Base-by-base conservation (phyloP, 1,284 basidiomycete genomes). In the Boletus holoroseus region DNA sequence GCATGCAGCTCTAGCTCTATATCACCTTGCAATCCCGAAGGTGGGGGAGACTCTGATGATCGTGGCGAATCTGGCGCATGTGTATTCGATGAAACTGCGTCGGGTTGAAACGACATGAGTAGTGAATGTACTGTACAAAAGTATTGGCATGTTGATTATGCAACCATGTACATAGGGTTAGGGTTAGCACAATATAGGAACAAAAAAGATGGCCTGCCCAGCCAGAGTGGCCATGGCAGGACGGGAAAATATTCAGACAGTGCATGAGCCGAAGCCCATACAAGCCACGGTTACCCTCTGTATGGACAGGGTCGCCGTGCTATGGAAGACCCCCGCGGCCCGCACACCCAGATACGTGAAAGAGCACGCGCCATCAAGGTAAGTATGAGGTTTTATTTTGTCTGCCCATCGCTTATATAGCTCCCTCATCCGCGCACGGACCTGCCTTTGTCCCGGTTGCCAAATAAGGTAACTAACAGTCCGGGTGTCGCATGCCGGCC, bases 1-100 rank as follows among this genome's bases (percentile, higher is more conserved):
- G 81, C 84, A 28, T 86, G 68, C 1, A 89, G 64, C 63, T 88
- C 85, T n/a, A 85, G 67, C 60, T 89, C 86, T 9, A 88, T 64
- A 59, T 88, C 85, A 15, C 85, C 86, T 59, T 87, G 84, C 0
- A 69, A 37, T 1, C 86, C 85, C 2, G 73, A 61, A 4, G 86
- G 85, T 0, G 81, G 74, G 26, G 85, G 83, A 15, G 85, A 86
- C 62, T 85, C 78, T 0, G 83, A 83, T 11, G 78, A 73, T 41
- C 84, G 75, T 2, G 85, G 84, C 48, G 85, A 88, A 62, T 88
- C 85, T 22, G 83, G 82, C 4, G 80, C 82, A 36, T 73, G 74
- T 8, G 55, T 36, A 37, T 54, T 41, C 24, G 20, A 13, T 13
- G 51, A 24, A 3, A 38, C 44, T 7, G 41, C 24, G 24, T 51